phyloP scores from a whole-genome alignment of 2,329 filamentous ascomycete species.

The Ceratocystis cubensis region DNA sequence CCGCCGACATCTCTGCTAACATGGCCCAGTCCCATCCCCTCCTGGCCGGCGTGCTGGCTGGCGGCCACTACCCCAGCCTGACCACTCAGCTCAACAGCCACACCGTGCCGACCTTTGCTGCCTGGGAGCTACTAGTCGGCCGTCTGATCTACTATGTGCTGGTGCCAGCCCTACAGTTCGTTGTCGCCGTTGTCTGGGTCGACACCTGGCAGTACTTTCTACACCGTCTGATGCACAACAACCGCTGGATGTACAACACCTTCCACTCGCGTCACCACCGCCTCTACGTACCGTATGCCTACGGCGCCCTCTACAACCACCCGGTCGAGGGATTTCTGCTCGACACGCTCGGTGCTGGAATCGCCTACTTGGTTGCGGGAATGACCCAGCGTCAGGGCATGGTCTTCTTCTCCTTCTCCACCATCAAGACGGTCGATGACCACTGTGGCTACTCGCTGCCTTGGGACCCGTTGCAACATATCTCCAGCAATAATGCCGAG shows the following conservation, averaged over 20 bases:
- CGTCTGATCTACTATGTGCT: conserved; percentile 67
- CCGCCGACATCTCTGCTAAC: conserved; percentile 60
- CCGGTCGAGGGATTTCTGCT: conserved; percentile 87
- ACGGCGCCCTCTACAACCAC: conserved; percentile 93
- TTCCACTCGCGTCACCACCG: conserved; percentile 95
- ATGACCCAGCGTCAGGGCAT: conserved; percentile 82
- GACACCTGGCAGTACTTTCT: conserved; percentile 99
- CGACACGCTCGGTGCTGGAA: conserved; percentile 74
- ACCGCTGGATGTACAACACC: conserved; percentile 88
- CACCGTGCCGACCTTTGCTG: conserved; percentile 60
- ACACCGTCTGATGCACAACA: conserved; percentile 92
- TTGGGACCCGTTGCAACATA: conserved; percentile 82
- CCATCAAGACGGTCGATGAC: conserved; percentile 93
- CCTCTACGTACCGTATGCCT: conserved; percentile 94
- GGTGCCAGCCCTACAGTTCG: conserved; percentile 67
- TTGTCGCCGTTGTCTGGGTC: conserved; percentile 59
- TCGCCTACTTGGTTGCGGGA: conserved; percentile 68
- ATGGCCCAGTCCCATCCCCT: conserved; percentile 58
- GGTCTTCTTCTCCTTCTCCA: conserved; percentile 77
- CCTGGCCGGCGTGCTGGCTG: conserved; percentile 62
- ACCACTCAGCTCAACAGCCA: conserved; percentile 44
- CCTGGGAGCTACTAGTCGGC: conserved; percentile 67
- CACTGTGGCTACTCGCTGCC: conserved; percentile 95
- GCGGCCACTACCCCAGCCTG: conserved; percentile 67
- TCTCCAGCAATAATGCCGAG: conserved; percentile 87